A percentile compares a stretch with the other conserved stretches of the same genome.
Evolutionary conservation across 257 asterid species (phyloP).

Genomic region (Salvia hispanica): DNA sequence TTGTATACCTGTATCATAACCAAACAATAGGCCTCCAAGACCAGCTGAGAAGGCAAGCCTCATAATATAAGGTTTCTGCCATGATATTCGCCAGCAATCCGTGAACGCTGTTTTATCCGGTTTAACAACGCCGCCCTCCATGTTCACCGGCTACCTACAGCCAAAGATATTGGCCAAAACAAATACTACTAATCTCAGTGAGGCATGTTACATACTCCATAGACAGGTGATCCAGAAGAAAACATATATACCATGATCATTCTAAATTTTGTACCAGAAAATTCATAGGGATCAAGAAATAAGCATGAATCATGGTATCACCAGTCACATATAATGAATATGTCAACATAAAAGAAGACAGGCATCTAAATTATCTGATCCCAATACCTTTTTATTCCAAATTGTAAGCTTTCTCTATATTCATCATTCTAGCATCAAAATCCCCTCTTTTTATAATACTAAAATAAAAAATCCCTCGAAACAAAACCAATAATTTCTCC

Average conservation of each 20-base stretch:
- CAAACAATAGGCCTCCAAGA: constrained; percentile 78
- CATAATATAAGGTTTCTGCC: constrained; percentile 71
- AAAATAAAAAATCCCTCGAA: neutral
- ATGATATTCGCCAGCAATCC: constrained; percentile 67
- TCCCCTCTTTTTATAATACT: too few species aligned
- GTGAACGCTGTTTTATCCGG: constrained; percentile 66
- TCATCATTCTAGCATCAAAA: neutral
- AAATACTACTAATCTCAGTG: neutral
- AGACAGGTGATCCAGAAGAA: neutral
- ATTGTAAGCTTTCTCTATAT: neutral
- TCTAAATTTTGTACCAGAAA: neutral
- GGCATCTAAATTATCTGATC: neutral
- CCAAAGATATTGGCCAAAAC: neutral
- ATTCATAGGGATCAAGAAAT: neutral
- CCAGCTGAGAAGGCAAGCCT: constrained; percentile 83
- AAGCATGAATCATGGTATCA: neutral
- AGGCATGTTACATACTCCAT: neutral
- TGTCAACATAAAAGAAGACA: neutral
- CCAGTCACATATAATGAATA: neutral
- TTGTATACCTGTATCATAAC: constrained; percentile 68
- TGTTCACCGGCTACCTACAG: constrained; percentile 21
- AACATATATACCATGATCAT: neutral
- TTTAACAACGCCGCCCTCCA: constrained; percentile 63
- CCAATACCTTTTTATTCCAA: neutral
- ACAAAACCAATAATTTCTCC: neutral